Evolutionary conservation across 1,284 basidiomycete species (phyloP).

Genomic region (Ganoderma multipileum): DNA sequence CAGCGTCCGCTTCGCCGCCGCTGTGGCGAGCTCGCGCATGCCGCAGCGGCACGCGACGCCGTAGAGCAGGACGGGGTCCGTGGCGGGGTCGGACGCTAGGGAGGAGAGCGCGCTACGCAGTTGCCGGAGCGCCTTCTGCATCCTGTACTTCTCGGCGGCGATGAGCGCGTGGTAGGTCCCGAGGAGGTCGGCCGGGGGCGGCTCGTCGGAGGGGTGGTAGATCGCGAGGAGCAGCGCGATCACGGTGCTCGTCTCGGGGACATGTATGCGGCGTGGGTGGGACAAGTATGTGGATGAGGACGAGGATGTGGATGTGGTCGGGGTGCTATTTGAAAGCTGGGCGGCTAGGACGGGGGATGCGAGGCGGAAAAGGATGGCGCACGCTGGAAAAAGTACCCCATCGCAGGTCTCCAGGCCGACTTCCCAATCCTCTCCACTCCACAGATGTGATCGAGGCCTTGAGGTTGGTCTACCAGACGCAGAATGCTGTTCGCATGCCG

Average conservation of each 20-base stretch:
- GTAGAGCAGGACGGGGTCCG: slow-evolving; percentile 20
- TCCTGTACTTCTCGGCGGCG: slow-evolving; percentile 47
- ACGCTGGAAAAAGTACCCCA: slow-evolving; percentile 25
- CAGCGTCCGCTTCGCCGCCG: slow-evolving; percentile 15
- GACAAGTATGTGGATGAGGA: neutral
- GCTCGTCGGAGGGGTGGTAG: slow-evolving; percentile 31
- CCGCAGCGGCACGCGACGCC: slow-evolving; percentile 16
- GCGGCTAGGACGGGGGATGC: slow-evolving; percentile 28
- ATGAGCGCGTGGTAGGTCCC: slow-evolving; percentile 37
- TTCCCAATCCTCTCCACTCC: neutral
- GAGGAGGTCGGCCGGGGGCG: slow-evolving; percentile 18
- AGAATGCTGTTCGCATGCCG: neutral
- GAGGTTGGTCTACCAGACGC: neutral
- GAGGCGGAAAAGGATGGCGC: slow-evolving; percentile 26
- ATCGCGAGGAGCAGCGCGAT: slow-evolving; percentile 32
- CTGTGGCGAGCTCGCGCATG: slow-evolving; percentile 16
- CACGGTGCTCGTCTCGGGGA: slow-evolving; percentile 25
- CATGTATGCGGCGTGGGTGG: neutral
- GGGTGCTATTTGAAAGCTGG: neutral
- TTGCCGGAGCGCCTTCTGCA: slow-evolving; percentile 33
- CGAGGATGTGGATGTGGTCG: neutral
- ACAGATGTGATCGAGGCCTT: neutral
- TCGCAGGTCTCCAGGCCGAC: slow-evolving; percentile 19
- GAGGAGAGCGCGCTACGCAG: slow-evolving; percentile 6
- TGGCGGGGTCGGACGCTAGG: neutral